Evolutionary conservation across 164 flowering plant genomes (phyloP).

Genomic region (Buxus sempervirens): DNA sequence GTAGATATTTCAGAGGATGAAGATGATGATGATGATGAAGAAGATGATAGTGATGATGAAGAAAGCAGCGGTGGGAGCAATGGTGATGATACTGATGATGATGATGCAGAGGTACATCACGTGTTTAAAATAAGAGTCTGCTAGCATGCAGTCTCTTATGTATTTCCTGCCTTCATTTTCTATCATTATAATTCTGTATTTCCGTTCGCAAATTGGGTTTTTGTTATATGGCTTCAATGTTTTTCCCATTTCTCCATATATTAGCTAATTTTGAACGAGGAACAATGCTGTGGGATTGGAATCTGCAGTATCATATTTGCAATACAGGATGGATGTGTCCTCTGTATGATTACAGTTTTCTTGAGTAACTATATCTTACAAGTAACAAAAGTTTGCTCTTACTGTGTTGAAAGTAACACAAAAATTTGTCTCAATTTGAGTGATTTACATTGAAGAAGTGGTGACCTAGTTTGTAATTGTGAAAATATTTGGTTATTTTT

Average conservation of each 20-base stretch:
- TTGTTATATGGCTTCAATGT: background rate
- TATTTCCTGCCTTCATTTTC: background rate
- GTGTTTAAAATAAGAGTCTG: slow-evolving; percentile 1
- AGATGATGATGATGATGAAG: slow-evolving; percentile 75
- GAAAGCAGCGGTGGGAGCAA: slow-evolving; percentile 34
- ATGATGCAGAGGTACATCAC: slow-evolving; percentile 43
- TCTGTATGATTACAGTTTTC: too few relatives aligned
- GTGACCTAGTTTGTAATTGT: too few relatives aligned
- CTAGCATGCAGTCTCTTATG: background rate
- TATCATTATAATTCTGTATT: background rate
- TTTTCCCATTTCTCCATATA: too few relatives aligned
- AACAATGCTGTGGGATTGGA: background rate
- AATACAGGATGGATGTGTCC: too few relatives aligned
- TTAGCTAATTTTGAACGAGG: background rate
- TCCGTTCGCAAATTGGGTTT: background rate
- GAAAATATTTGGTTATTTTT: too few relatives aligned
- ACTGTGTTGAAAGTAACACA: too few relatives aligned
- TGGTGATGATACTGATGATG: slow-evolving; percentile 59
- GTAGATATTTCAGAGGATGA: slow-evolving; percentile 84
- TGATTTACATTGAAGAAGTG: too few relatives aligned
- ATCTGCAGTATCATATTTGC: background rate
- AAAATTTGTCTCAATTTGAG: too few relatives aligned
- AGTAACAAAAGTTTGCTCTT: too few relatives aligned
- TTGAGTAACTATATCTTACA: too few relatives aligned
- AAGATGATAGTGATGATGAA: slow-evolving; percentile 56